Percentiles rank a stretch among this genome's conserved stretches.
These are phyloP conservation scores for Globisporangium carolinianum DNA, from an alignment of 352 stramenopile species.

Conservation along the genomic window DNA sequence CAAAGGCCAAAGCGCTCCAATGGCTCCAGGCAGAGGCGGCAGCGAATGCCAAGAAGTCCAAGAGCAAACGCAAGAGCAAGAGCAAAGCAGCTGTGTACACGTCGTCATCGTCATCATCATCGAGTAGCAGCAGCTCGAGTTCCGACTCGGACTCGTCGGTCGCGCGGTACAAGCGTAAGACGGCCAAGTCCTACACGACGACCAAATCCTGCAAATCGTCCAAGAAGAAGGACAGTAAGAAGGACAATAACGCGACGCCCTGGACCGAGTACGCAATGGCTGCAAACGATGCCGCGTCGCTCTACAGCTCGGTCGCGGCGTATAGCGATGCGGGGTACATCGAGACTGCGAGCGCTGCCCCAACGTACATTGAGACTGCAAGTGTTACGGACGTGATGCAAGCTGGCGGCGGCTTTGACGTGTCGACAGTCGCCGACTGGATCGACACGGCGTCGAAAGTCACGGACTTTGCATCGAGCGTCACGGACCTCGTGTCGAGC, in stretches of 20 bases:
- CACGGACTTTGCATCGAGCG: too few species aligned
- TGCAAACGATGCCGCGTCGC: slow-evolving; percentile 8
- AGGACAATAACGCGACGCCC: not conserved
- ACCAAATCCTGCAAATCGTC: slow-evolving; percentile 3
- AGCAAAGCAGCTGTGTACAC: not conserved
- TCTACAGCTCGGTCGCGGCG: slow-evolving; percentile 5
- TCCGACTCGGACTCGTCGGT: slow-evolving; percentile 8
- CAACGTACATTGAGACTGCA: too few species aligned
- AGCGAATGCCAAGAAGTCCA: not conserved
- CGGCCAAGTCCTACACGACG: slow-evolving; percentile 5
- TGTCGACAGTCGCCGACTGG: slow-evolving; percentile 10
- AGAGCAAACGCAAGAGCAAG: not conserved
- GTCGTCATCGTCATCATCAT: too few species aligned
- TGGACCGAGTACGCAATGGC: slow-evolving; percentile 9
- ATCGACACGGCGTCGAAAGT: slow-evolving; percentile 9
- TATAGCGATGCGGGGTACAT: not conserved
- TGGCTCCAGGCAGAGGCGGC: too few species aligned
- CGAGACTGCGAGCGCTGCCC: not conserved
- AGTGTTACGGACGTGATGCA: not conserved
- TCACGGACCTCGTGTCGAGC: not conserved
- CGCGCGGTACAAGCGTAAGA: not conserved
- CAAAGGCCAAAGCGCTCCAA: too few species aligned
- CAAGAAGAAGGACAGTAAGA: slow-evolving; percentile 3
- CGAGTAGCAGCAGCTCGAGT: not conserved
- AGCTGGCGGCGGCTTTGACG: slow-evolving; percentile 2